Evolutionary conservation across 441 rosid species (phyloP).

Genomic region (Gossypium trilobum): DNA sequence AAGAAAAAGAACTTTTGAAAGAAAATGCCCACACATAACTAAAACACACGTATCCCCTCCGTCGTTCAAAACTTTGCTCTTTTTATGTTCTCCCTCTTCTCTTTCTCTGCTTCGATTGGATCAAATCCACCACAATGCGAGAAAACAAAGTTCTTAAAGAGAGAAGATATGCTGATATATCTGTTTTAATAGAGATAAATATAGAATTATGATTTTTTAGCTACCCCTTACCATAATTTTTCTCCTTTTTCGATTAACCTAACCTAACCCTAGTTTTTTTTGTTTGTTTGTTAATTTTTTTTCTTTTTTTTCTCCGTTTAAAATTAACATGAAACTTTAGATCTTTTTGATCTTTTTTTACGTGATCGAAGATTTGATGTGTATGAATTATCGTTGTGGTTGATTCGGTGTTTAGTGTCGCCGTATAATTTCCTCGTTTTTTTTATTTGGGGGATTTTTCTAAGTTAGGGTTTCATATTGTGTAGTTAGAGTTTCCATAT

Average conservation of each 20-base stretch:
- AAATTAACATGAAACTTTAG: constrained; percentile 10
- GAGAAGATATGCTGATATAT: neutral
- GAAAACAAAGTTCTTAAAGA: neutral
- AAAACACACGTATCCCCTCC: neutral
- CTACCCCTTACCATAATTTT: neutral
- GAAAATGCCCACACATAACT: constrained; percentile 6
- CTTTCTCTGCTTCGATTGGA: constrained; percentile 3
- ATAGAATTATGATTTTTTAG: constrained; percentile 1
- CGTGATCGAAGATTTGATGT: constrained; percentile 8
- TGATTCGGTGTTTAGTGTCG: constrained; percentile 18
- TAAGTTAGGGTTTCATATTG: constrained; percentile 5
- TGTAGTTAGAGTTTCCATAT: constrained; percentile 9
- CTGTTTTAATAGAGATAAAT: neutral
- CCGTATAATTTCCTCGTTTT: neutral
- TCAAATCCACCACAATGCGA: constrained; percentile 11
- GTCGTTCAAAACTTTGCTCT: constrained; percentile 13
- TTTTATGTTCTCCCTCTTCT: neutral
- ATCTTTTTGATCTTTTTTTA: constrained; percentile 11
- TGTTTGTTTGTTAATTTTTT: neutral
- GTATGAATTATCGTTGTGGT: constrained; percentile 21
- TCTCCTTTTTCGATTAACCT: neutral
- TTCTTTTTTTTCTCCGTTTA: neutral
- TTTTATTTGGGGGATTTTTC: neutral
- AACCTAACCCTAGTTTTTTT: constrained; percentile 16
- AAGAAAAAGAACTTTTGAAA: neutral